These are phyloP conservation scores for Monosporozyma siamensis DNA, from an alignment of 805 yeast genomes.

Conservation along the genomic window DNA sequence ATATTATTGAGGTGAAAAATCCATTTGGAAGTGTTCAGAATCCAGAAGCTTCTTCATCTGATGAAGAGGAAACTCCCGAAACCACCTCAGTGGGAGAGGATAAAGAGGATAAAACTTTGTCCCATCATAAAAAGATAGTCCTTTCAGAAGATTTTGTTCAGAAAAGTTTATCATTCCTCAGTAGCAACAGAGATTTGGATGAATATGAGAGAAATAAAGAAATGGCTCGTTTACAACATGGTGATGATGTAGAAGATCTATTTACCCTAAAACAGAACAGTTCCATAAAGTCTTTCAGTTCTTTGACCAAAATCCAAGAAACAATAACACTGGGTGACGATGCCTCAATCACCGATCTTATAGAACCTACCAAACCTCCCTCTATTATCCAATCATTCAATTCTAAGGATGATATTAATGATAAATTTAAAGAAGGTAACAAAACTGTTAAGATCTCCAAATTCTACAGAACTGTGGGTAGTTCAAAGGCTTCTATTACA, in stretches of 20 bases:
- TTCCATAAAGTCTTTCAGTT: conserved; percentile 26
- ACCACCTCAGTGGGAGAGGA: conserved; percentile 1
- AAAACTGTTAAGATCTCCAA: conserved; percentile 43
- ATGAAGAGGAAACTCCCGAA: conserved; percentile 9
- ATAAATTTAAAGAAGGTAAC: conserved; percentile 35
- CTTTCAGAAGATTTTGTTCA: conserved; percentile 49
- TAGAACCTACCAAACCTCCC: conserved; percentile 32
- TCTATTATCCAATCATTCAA: conserved; percentile 39
- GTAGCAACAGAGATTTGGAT: conserved; percentile 25
- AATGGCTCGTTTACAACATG: conserved; percentile 14
- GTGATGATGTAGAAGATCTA: conserved; percentile 37
- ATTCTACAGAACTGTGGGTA: conserved; percentile 45
- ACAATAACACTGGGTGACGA: conserved; percentile 2
- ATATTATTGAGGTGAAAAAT: conserved; percentile 26
- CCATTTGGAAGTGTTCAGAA: conserved; percentile 27
- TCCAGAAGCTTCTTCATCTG: not conserved
- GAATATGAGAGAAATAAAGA: conserved; percentile 29
- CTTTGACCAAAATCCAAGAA: conserved; percentile 1
- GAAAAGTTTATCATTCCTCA: conserved; percentile 45
- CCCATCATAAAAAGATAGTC: conserved; percentile 26
- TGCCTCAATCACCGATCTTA: conserved; percentile 5
- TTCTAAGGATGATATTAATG: conserved; percentile 31
- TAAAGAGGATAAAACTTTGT: conserved; percentile 15
- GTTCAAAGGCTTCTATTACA: conserved; percentile 50
- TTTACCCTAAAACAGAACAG: conserved; percentile 38